Evolutionary conservation across 306 rosid genomes (phyloP).

Genomic region (Lagenaria siceraria): DNA sequence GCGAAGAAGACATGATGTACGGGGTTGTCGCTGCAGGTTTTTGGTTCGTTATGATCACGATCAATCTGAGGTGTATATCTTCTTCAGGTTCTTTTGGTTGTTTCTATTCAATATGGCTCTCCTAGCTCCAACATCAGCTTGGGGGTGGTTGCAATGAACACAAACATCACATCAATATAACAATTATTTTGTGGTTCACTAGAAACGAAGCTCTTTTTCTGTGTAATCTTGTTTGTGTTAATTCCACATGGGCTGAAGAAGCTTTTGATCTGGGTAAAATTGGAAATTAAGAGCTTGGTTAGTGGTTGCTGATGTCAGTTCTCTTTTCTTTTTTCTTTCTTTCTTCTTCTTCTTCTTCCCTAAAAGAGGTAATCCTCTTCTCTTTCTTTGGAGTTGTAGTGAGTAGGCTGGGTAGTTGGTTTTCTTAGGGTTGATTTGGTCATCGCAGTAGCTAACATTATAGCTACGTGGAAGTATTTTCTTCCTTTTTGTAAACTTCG

Average conservation of each 20-base stretch:
- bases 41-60: slow-evolving; percentile 94
- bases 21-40: slow-evolving; percentile 99
- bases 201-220: too few relatives aligned
- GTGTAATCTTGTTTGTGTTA: not conserved
- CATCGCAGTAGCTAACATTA: too few relatives aligned
- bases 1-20: slow-evolving; percentile 91
- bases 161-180: not conserved
- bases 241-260: not conserved
- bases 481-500: too few relatives aligned
- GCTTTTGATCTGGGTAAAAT: not conserved
- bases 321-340: not conserved
- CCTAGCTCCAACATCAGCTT: not conserved
- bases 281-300: not conserved
- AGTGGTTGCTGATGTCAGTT: not conserved
- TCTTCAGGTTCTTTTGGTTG: slow-evolving; percentile 1
- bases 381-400: not conserved
- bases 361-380: not conserved
- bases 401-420: not conserved
- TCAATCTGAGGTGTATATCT: slow-evolving; percentile 72
- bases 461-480: too few relatives aligned
- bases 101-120: not conserved
- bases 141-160: not conserved
- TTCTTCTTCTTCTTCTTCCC: too few relatives aligned
- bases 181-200: not conserved
- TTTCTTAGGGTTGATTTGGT: not conserved